These are phyloP conservation scores for Striga asiatica DNA, from an alignment of 257 asterid species.

Conservation along the genomic window DNA sequence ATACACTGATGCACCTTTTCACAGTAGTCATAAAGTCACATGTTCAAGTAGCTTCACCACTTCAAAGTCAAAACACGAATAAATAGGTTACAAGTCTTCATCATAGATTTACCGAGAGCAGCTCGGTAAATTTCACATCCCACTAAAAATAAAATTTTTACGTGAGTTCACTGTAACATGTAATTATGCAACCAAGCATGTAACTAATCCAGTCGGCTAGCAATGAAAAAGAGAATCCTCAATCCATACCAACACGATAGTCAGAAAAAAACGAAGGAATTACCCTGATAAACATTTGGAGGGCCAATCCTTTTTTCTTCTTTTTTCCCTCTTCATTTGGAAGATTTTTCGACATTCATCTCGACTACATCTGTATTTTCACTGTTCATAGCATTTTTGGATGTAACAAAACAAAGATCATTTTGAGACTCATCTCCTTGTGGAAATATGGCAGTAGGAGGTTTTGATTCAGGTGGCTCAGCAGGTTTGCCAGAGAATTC, in stretches of 20 bases:
- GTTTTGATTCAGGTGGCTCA: constrained; percentile 35
- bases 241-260: too few relatives aligned
- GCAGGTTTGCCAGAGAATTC: constrained; percentile 39
- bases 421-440: constrained; percentile 23
- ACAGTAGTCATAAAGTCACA: too few relatives aligned
- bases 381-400: constrained; percentile 26
- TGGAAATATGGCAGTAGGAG: constrained; percentile 15
- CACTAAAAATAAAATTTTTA: too few relatives aligned
- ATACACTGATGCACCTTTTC: too few relatives aligned
- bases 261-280: constrained; percentile 4
- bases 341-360: constrained; percentile 22
- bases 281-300: constrained; percentile 25
- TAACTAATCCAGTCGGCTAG: not conserved
- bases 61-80: not conserved
- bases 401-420: constrained; percentile 18
- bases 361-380: constrained; percentile 21
- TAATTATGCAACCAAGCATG: too few relatives aligned
- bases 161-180: too few relatives aligned
- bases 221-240: too few relatives aligned
- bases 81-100: not conserved
- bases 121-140: too few relatives aligned
- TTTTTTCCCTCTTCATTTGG: constrained; percentile 16
- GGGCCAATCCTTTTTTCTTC: not conserved
- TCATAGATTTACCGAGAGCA: not conserved
- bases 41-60: not conserved